Evolutionary conservation across 2,329 filamentous ascomycete genomes (phyloP).

Genomic region (Aspergillus sp.): DNA sequence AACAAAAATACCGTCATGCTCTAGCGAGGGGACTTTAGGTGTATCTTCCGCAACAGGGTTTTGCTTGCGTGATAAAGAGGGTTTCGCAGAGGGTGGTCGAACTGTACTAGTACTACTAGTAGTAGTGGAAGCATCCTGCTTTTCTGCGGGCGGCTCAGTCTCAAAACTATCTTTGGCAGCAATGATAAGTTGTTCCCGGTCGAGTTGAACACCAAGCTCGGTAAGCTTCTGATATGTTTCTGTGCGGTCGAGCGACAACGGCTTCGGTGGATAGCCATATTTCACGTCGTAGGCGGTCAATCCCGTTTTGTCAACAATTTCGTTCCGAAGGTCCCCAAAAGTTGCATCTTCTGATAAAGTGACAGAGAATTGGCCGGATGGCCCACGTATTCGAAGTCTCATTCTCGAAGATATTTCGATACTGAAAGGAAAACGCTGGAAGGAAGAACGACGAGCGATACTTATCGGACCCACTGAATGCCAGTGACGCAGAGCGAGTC

Average conservation of each 20-base stretch:
- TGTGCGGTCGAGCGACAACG: constrained; percentile 60
- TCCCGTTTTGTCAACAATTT: constrained; percentile 60
- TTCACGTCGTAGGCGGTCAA: constrained; percentile 72
- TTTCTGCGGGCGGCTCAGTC: constrained; percentile 4
- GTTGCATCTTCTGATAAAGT: constrained; percentile 66
- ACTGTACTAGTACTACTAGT: constrained; percentile 6
- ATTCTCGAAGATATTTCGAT: constrained; percentile 47
- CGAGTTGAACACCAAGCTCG: constrained; percentile 61
- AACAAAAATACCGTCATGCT: constrained; percentile 60
- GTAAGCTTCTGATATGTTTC: constrained; percentile 51
- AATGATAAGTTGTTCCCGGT: constrained; percentile 70
- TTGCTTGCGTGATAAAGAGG: constrained; percentile 44
- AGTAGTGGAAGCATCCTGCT: constrained; percentile 13
- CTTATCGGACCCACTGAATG: not conserved
- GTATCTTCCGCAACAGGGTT: constrained; percentile 55
- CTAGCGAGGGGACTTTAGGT: constrained; percentile 60
- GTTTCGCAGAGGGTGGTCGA: constrained; percentile 16
- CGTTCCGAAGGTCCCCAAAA: constrained; percentile 39
- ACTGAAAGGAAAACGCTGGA: not conserved
- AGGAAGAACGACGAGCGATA: not conserved
- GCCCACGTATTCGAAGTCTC: constrained; percentile 73
- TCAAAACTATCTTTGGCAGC: constrained; percentile 44
- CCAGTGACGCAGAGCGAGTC: not conserved
- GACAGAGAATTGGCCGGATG: constrained; percentile 69
- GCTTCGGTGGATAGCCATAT: constrained; percentile 73